Conservation (phyloP, 2,329 filamentous ascomycete species). For the Lizonia empirigonia region DNA sequence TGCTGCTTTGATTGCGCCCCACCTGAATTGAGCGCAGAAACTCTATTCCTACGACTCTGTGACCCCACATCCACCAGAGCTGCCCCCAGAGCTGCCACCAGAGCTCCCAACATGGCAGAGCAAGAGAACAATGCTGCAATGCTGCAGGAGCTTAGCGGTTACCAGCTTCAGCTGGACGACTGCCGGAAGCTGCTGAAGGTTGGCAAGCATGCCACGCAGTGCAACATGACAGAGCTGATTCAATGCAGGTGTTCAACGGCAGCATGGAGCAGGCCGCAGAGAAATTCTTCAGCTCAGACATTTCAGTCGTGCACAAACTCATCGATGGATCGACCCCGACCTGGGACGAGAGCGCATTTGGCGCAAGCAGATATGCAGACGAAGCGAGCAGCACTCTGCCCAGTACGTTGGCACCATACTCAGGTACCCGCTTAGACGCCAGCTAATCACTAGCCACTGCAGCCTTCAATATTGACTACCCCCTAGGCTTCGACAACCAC, state of each 20-base stretch:
- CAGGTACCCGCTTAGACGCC: constrained; percentile 3
- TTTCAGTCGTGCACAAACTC: constrained; percentile 24
- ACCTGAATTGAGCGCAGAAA: background rate
- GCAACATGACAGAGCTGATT: background rate
- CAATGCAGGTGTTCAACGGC: constrained; percentile 31
- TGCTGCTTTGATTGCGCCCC: constrained; percentile 6
- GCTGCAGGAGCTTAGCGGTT: constrained; percentile 14
- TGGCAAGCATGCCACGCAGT: background rate
- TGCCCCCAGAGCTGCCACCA: too few species aligned
- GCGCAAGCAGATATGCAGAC: constrained; percentile 40
- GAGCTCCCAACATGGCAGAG: constrained; percentile 1
- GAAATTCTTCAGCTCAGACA: constrained; percentile 31
- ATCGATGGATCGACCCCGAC: constrained; percentile 27
- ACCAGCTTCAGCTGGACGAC: constrained; percentile 5
- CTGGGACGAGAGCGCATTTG: constrained; percentile 43
- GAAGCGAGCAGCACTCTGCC: constrained; percentile 27
- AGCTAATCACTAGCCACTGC: constrained; percentile 19
- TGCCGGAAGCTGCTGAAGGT: constrained; percentile 17
- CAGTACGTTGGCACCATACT: constrained; percentile 28
- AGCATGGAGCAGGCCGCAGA: constrained; percentile 30
- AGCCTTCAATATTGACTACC: constrained; percentile 47
- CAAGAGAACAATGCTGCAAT: background rate
- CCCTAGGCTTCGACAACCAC: constrained; percentile 38
- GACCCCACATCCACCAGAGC: background rate
- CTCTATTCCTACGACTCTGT: background rate